A percentile compares a stretch with the other conserved stretches of the same genome.
These are phyloP conservation scores for Malassezia vespertilionis DNA, from an alignment of 1,284 basidiomycete species.

Conservation along the genomic window DNA sequence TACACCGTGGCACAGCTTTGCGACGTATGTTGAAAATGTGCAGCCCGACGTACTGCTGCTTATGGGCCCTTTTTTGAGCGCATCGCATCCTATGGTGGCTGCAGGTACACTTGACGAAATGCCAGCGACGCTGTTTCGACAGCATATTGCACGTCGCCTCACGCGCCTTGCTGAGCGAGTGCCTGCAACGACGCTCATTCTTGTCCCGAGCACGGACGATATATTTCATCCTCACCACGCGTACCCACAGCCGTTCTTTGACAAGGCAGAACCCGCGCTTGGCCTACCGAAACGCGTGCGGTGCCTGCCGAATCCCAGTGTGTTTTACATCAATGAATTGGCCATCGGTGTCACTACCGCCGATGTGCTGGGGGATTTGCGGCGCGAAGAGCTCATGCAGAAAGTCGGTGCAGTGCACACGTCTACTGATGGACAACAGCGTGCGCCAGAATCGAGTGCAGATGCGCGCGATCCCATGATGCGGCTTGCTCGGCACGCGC, in stretches of 20 bases:
- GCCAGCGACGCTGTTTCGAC: slow-evolving; percentile 61
- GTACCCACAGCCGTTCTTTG: slow-evolving; percentile 72
- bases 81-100: slow-evolving; percentile 1
- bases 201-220: slow-evolving; percentile 75
- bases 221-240: slow-evolving; percentile 52
- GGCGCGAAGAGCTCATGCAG: slow-evolving; percentile 69
- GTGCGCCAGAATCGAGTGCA: slow-evolving; percentile 48
- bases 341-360: slow-evolving; percentile 67
- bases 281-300: slow-evolving; percentile 55
- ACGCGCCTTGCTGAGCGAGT: slow-evolving; percentile 56
- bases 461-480: slow-evolving; percentile 62
- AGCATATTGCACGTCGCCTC: slow-evolving; percentile 58
- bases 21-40: slow-evolving; percentile 43
- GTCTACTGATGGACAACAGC: slow-evolving; percentile 40
- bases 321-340: slow-evolving; percentile 73
- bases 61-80: slow-evolving; percentile 44
- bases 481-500: slow-evolving; percentile 64
- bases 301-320: slow-evolving; percentile 73
- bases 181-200: slow-evolving; percentile 60
- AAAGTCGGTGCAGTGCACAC: slow-evolving; percentile 54
- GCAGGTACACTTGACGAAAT: slow-evolving; percentile 32
- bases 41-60: slow-evolving; percentile 69
- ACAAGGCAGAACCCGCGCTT: slow-evolving; percentile 44
- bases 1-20: slow-evolving; percentile 30
- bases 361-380: slow-evolving; percentile 77